These are phyloP conservation scores for Diaporthe citriasiana DNA, from an alignment of 2,329 filamentous ascomycete genomes.

Conservation along the genomic window DNA sequence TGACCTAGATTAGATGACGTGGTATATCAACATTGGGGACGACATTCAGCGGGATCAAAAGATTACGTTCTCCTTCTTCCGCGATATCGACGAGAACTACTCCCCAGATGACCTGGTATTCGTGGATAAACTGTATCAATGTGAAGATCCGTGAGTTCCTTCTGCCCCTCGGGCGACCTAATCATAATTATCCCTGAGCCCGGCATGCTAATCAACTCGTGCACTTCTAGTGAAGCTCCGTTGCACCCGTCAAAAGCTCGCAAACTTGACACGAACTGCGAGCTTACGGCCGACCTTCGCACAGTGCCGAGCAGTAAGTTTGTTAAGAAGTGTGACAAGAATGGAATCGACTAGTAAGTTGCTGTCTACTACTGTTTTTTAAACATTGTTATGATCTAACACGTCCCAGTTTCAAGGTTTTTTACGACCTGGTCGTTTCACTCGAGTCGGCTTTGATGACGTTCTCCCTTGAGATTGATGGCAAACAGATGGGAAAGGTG, in stretches of 20 bases:
- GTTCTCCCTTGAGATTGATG: neutral
- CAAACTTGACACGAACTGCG: neutral
- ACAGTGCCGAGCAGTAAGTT: neutral
- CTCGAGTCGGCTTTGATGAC: neutral
- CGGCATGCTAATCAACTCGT: neutral
- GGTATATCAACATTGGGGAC: neutral
- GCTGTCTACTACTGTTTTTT: no score
- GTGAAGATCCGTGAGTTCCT: neutral
- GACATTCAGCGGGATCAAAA: neutral
- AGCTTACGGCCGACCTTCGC: neutral
- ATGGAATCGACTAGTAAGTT: neutral
- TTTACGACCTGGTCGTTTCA: neutral
- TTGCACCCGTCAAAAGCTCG: neutral
- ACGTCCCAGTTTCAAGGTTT: neutral
- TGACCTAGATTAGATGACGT: neutral
- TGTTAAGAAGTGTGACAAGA: neutral
- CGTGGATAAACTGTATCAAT: neutral
- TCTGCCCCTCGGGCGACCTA: rapidly evolving
- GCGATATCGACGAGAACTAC: neutral
- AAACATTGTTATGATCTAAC: neutral
- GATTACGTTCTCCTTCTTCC: neutral
- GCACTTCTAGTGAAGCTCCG: neutral
- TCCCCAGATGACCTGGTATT: neutral
- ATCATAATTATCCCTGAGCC: neutral
- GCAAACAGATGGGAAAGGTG: neutral